Evolutionary conservation across 2,329 filamentous ascomycete genomes (phyloP).

Genomic region (Talaromyces sp.): DNA sequence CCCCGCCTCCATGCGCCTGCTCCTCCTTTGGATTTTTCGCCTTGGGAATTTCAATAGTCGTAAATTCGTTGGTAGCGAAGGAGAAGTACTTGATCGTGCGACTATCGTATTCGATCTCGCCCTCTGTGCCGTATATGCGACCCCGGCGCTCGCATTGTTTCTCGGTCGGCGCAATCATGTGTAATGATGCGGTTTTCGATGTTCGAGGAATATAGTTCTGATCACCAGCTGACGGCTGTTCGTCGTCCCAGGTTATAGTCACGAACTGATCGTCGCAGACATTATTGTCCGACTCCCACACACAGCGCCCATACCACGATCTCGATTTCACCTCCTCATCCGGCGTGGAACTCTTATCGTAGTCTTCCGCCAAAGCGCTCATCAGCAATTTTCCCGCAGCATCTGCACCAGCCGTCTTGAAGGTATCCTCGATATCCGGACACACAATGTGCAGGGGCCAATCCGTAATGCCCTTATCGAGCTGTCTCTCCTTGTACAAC

Average conservation of each 20-base stretch:
- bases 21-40: slow-evolving; percentile 53
- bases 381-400: slow-evolving; percentile 53
- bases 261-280: slow-evolving; percentile 92
- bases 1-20: slow-evolving; percentile 67
- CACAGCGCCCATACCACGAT: slow-evolving; percentile 86
- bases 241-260: slow-evolving; percentile 81
- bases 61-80: slow-evolving; percentile 57
- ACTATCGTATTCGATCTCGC: slow-evolving; percentile 84
- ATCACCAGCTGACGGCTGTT: slow-evolving; percentile 29
- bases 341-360: slow-evolving; percentile 49
- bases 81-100: slow-evolving; percentile 70
- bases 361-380: slow-evolving; percentile 51
- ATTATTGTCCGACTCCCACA: slow-evolving; percentile 88
- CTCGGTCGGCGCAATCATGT: slow-evolving; percentile 90
- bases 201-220: slow-evolving; percentile 42
- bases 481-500: slow-evolving; percentile 69
- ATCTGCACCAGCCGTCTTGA: slow-evolving; percentile 42
- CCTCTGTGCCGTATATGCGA: slow-evolving; percentile 77
- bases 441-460: slow-evolving; percentile 92
- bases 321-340: slow-evolving; percentile 52
- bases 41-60: slow-evolving; percentile 57
- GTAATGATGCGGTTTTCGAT: slow-evolving; percentile 82
- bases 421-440: slow-evolving; percentile 81
- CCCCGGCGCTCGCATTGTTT: slow-evolving; percentile 83
- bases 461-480: slow-evolving; percentile 62